Evolutionary conservation across 2,329 filamentous ascomycete species (phyloP).

Genomic region (Celoporthe dispersa): DNA sequence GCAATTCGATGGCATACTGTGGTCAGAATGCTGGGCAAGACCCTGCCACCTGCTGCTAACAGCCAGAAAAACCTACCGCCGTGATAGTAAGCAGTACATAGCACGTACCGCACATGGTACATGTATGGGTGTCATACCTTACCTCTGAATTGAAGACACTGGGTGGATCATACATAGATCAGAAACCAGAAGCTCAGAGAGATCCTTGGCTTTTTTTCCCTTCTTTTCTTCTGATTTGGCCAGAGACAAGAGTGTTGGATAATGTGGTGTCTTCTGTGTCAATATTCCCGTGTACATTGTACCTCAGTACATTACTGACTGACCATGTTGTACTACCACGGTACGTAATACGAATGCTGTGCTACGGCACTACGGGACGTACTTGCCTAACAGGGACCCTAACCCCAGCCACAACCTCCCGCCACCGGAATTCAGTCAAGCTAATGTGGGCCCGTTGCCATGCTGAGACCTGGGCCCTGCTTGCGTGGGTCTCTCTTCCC

Average conservation of each 20-base stretch:
- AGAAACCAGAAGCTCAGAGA: too few species aligned
- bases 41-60: not conserved
- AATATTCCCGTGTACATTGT: not conserved
- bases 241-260: not conserved
- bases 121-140: not conserved
- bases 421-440: slow-evolving; percentile 9
- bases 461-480: not conserved
- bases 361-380: not conserved
- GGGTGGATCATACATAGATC: too few species aligned
- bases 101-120: not conserved
- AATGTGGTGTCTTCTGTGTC: too few species aligned
- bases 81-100: not conserved
- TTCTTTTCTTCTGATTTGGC: not conserved
- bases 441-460: not conserved
- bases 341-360: not conserved
- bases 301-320: not conserved
- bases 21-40: not conserved
- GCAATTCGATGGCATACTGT: not conserved
- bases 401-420: slow-evolving; percentile 16
- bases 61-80: not conserved
- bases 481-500: not conserved
- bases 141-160: not conserved
- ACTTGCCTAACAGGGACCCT: slow-evolving; percentile 6
- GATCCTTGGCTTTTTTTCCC: not conserved
- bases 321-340: not conserved